Percentiles rank a stretch among this genome's conserved stretches.
These are phyloP conservation scores for Neurospora sp. DNA, from an alignment of 495 filamentous ascomycete species.

Conservation along the genomic window DNA sequence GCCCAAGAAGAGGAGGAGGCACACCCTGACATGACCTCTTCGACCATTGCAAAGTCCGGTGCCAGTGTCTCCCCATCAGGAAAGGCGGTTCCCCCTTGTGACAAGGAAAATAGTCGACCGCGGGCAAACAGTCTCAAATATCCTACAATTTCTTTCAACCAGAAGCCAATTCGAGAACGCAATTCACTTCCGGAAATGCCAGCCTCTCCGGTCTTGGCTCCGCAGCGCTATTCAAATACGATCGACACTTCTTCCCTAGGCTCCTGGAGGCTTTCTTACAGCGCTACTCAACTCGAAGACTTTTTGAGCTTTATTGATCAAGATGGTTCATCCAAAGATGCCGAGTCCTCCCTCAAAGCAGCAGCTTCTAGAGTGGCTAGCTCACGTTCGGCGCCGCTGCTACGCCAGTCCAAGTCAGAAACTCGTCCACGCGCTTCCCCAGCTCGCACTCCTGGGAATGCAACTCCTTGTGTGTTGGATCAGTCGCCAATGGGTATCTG, in stretches of 20 bases:
- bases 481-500: constrained; percentile 31
- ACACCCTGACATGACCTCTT: not conserved
- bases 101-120: constrained; percentile 7
- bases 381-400: not conserved
- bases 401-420: constrained; percentile 5
- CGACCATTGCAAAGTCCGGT: not conserved
- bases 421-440: constrained; percentile 11
- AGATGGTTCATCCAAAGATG: constrained; percentile 3
- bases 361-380: not conserved
- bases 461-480: constrained; percentile 4
- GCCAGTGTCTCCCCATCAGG: not conserved
- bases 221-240: constrained; percentile 19
- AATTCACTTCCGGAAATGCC: constrained; percentile 19
- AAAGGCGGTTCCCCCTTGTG: not conserved
- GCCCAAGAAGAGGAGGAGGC: constrained; percentile 3
- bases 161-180: constrained; percentile 4
- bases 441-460: constrained; percentile 9
- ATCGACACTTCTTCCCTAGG: constrained; percentile 23
- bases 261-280: constrained; percentile 32
- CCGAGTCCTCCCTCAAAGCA: not conserved
- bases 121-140: constrained; percentile 18
- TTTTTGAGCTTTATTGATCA: constrained; percentile 6
- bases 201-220: constrained; percentile 19
- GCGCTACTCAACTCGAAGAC: constrained; percentile 22
- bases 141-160: not conserved